Evolutionary conservation across 495 filamentous ascomycete genomes (phyloP), one percentile per base, ranked within the genome.

Genomic region (Clohesyomyces aquaticus): DNA sequence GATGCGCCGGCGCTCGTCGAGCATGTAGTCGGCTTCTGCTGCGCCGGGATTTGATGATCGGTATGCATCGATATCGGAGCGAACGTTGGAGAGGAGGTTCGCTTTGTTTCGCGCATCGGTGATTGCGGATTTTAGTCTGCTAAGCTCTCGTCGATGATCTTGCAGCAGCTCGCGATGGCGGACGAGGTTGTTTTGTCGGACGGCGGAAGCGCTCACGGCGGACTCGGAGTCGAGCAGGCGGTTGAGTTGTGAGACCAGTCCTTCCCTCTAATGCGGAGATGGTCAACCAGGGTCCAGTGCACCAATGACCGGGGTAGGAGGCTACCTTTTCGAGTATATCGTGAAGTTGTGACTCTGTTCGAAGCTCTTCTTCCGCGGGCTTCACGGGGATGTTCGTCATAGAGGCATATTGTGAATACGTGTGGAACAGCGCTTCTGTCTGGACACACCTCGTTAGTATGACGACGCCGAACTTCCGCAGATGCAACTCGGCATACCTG

Each of bases 171-270:
- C 91, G 71, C 91, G 91, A 71, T 98, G 91, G 50, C 95, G 91
- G 57, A 90, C 80, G 54, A 98, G 87, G 77, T 96, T 95, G 81
- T 89, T 95, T 71, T 94, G 91, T 78, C 96, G 97, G 4, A 96
- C 84, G 42, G 93, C 91, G 26, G 93, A 96, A 59, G 91, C 86
- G 41, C 88, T 89, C 54, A 95, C 84, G 63, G 87, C 83, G n/a
- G 92, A 83, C 85, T 96, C 93, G 56, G 93, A 96, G 79, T 96
- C 92, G 63, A 98, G 89, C 66, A 96, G 87, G 53, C 93, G 91
- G 71, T 85, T 77, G 51, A 98, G 88, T 77, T 96, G 90, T 69
- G 84, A 74, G 74, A 97, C 84, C 55, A 93, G 82, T 48, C 81
- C 80, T 72, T 96, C 91, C 67, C 94, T 88, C 92, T 96, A 74